phyloP scores from a whole-genome alignment of 2,329 filamentous ascomycete species.

The Epichloe sylvatica region DNA sequence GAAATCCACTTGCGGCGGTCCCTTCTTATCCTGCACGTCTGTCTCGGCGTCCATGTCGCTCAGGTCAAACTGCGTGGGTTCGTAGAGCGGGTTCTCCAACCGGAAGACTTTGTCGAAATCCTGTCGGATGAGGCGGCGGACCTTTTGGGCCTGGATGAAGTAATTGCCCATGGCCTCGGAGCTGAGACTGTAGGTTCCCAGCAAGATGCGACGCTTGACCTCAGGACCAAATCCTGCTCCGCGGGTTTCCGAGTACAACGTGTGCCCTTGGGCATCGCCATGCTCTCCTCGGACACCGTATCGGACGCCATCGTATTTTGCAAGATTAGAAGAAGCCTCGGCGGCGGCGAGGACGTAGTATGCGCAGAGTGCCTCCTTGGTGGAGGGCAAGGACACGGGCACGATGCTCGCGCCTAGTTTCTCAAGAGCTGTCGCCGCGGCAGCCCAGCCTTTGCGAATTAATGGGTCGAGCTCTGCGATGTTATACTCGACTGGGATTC shows the following conservation, averaged over 20 bases:
- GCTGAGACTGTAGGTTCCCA: constrained; percentile 82
- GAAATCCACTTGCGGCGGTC: constrained; percentile 61
- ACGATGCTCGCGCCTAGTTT: constrained; percentile 56
- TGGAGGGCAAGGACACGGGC: constrained; percentile 68
- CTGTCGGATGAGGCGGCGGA: constrained; percentile 66
- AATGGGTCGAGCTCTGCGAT: constrained; percentile 60
- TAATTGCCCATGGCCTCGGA: constrained; percentile 91
- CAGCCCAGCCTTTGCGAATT: constrained; percentile 57
- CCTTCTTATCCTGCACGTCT: constrained; percentile 39
- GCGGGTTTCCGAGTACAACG: constrained; percentile 64
- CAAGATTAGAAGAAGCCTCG: constrained; percentile 88
- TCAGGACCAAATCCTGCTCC: constrained; percentile 67
- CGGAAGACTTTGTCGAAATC: constrained; percentile 77
- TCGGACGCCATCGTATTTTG: constrained; percentile 93
- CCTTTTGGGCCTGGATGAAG: constrained; percentile 83
- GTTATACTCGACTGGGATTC: constrained; percentile 68
- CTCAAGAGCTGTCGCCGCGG: constrained; percentile 45
- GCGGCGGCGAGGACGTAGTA: constrained; percentile 95
- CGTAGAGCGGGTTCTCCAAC: constrained; percentile 52
- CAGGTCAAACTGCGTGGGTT: constrained; percentile 39
- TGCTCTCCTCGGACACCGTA: constrained; percentile 52
- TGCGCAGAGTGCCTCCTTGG: constrained; percentile 71
- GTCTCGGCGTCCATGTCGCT: constrained; percentile 43
- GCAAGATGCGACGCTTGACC: constrained; percentile 71
- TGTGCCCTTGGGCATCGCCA: constrained; percentile 42